phyloP scores from a whole-genome alignment of 1,139 yeast species.

The Hyphopichia khmerensis region DNA sequence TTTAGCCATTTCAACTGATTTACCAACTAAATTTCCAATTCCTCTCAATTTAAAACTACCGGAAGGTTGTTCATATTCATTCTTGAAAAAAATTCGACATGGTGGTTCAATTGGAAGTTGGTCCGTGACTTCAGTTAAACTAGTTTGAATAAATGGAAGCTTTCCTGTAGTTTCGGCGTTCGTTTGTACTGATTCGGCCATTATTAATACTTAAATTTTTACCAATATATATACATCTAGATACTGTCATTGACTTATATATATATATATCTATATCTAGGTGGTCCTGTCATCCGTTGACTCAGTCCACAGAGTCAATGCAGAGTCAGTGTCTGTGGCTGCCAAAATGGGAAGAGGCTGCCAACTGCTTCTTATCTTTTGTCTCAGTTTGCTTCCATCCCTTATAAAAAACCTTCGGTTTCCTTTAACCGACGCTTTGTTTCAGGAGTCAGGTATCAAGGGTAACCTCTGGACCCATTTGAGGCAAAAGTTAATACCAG shows the following conservation, averaged over 20 bases:
- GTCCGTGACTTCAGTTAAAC: slow-evolving; percentile 29
- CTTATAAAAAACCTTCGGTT: no score
- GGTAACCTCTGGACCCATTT: no score
- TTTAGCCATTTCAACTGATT: slow-evolving; percentile 19
- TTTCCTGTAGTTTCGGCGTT: neutral
- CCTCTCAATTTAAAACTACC: slow-evolving; percentile 44
- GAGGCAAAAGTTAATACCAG: no score
- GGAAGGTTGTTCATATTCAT: slow-evolving; percentile 41
- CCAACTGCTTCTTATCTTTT: no score
- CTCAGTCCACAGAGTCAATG: neutral
- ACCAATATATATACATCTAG: no score
- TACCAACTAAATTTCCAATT: slow-evolving; percentile 32
- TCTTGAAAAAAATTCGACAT: slow-evolving; percentile 33
- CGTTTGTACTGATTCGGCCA: neutral
- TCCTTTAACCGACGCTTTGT: no score
- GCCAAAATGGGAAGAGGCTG: neutral
- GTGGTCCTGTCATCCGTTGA: neutral
- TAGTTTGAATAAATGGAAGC: slow-evolving; percentile 15
- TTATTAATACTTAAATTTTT: neutral
- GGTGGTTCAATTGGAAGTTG: slow-evolving; percentile 22
- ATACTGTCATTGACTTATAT: no score
- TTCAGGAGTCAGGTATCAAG: no score
- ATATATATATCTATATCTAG: neutral
- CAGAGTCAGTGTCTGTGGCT: slow-evolving; percentile 1
- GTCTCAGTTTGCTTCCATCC: no score